Percentiles rank a stretch among this genome's conserved stretches.
These are phyloP conservation scores for Naematelia aurantialba DNA, from an alignment of 768 basidiomycete genomes.

Conservation along the genomic window DNA sequence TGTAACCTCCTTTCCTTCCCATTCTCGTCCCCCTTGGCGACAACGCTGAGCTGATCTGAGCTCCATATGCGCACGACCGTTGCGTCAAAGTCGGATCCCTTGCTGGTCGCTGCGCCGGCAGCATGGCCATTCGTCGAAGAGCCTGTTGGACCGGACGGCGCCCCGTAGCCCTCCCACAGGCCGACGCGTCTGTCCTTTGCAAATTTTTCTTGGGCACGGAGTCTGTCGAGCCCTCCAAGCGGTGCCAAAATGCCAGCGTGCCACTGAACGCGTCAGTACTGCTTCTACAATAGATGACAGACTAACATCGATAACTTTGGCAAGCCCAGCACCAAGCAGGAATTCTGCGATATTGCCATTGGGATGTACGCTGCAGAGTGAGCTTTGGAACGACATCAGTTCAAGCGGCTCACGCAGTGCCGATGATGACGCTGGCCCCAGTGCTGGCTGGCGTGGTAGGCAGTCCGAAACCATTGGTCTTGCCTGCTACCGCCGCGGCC, in stretches of 20 bases:
- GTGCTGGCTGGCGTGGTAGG: conserved; percentile 52
- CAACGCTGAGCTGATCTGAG: conserved; percentile 80
- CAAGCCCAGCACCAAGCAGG: conserved; percentile 76
- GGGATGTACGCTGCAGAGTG: conserved; percentile 61
- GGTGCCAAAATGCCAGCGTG: conserved; percentile 90
- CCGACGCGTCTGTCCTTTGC: conserved; percentile 56
- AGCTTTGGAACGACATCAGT: background rate
- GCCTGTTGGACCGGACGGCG: conserved; percentile 27
- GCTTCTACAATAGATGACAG: background rate
- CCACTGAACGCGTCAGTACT: conserved; percentile 56
- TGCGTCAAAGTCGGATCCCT: conserved; percentile 63
- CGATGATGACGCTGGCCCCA: conserved; percentile 82
- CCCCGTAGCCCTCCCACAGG: conserved; percentile 46
- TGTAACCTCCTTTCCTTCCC: conserved; percentile 77
- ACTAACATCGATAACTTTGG: conserved; percentile 71
- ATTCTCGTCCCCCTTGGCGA: conserved; percentile 60
- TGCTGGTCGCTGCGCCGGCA: conserved; percentile 24
- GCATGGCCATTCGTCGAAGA: conserved; percentile 22
- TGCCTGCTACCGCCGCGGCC: conserved; percentile 59
- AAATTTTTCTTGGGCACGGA: conserved; percentile 74
- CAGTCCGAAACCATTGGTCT: conserved; percentile 39
- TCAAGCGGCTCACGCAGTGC: conserved; percentile 52
- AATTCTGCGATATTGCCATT: conserved; percentile 92
- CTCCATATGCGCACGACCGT: conserved; percentile 84
- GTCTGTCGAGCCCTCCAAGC: conserved; percentile 77